A percentile compares a stretch with the other conserved stretches of the same genome.
These are phyloP conservation scores for Ochetophila trinervis DNA, from an alignment of 306 rosid genomes.

Conservation along the genomic window DNA sequence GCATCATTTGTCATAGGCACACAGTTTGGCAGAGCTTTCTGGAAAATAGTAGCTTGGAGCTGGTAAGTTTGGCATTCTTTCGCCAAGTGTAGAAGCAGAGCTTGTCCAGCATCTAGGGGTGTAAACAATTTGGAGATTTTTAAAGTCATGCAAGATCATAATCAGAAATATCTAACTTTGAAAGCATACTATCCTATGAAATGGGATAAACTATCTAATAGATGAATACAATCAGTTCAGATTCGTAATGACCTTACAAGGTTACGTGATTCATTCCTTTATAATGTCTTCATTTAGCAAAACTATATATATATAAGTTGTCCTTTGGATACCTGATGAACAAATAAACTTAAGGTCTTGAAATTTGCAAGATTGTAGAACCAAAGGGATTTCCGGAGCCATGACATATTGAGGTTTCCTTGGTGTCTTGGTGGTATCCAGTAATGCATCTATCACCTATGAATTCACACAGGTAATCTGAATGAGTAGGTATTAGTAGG, in stretches of 20 bases:
- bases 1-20: conserved; percentile 53
- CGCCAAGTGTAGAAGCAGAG: conserved; percentile 52
- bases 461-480: too few species aligned
- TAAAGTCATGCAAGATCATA: conserved; percentile 9
- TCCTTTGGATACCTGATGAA: conserved; percentile 60
- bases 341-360: conserved; percentile 65
- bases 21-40: conserved; percentile 66
- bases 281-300: neutral
- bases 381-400: too few species aligned
- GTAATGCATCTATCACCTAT: too few species aligned
- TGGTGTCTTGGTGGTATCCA: too few species aligned
- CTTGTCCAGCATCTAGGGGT: conserved; percentile 56
- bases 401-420: too few species aligned
- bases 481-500: too few species aligned
- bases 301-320: neutral
- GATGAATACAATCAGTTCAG: conserved; percentile 1
- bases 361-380: conserved; percentile 87
- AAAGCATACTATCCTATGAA: conserved; percentile 1
- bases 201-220: conserved; percentile 10
- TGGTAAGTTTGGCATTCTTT: conserved; percentile 62
- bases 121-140: conserved; percentile 15
- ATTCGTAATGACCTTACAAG: neutral
- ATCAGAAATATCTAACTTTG: conserved; percentile 2
- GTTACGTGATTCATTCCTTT: neutral
- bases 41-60: conserved; percentile 77